Percentiles rank a stretch among this genome's conserved stretches.
phyloP scores from a whole-genome alignment of 768 basidiomycete species.

The Hysterangium stoloniferum region DNA sequence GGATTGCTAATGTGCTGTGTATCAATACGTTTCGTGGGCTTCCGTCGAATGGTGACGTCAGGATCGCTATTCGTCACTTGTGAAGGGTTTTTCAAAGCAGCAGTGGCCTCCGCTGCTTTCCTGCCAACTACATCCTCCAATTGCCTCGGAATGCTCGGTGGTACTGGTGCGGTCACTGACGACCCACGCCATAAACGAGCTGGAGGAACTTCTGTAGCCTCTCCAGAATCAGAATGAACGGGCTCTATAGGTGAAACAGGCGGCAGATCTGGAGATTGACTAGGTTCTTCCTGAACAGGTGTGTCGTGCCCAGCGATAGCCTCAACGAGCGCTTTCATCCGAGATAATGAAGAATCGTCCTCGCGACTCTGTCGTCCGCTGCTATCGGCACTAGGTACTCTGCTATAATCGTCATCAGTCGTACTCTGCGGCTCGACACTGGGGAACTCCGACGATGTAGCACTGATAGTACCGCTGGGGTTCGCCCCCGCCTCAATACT shows the following conservation, averaged over 20 bases:
- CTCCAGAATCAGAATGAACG: constrained; percentile 7
- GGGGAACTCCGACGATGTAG: background rate
- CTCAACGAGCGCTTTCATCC: constrained; percentile 69
- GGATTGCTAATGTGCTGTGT: constrained; percentile 61
- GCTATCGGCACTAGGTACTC: constrained; percentile 3
- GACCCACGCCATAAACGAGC: constrained; percentile 8
- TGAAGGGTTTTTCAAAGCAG: constrained; percentile 46
- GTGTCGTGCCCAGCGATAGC: constrained; percentile 57
- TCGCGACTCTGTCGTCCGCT: constrained; percentile 8
- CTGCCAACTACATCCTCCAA: constrained; percentile 61
- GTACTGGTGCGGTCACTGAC: background rate
- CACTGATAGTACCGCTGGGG: constrained; percentile 4
- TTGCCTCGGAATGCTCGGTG: constrained; percentile 34
- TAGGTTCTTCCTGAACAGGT: background rate
- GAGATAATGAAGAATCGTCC: constrained; percentile 33
- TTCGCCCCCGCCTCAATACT: constrained; percentile 34
- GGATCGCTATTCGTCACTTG: constrained; percentile 32
- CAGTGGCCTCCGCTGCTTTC: constrained; percentile 58
- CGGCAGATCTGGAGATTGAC: background rate
- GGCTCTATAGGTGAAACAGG: background rate
- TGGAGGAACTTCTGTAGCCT: constrained; percentile 10
- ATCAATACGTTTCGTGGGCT: constrained; percentile 47
- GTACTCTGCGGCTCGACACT: constrained; percentile 3
- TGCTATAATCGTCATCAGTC: constrained; percentile 5
- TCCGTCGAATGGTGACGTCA: constrained; percentile 33